A percentile compares a stretch with the other conserved stretches of the same genome.
Conservation (phyloP, 2,329 filamentous ascomycete species). For the Sodiomyces alkalinus region DNA sequence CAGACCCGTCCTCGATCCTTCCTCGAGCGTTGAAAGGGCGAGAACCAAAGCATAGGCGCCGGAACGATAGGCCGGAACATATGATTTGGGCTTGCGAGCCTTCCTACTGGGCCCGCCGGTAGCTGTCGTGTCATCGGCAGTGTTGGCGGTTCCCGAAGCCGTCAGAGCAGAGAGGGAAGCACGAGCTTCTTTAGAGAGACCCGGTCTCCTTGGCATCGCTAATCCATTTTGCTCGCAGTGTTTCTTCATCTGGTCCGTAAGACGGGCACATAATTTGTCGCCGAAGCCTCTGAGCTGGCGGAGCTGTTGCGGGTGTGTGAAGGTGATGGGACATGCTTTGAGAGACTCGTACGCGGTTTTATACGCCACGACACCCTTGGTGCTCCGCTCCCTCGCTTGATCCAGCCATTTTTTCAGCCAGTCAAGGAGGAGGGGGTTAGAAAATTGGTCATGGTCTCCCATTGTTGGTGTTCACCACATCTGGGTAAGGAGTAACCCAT, state of each 20-base stretch:
- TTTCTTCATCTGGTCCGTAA: constrained; percentile 44
- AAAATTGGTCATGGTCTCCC: constrained; percentile 28
- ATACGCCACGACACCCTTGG: constrained; percentile 57
- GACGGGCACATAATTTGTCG: constrained; percentile 51
- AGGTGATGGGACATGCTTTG: constrained; percentile 55
- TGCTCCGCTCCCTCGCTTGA: constrained; percentile 49
- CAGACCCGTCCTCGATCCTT: constrained; percentile 39
- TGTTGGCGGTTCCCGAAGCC: not conserved
- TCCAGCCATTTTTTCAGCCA: constrained; percentile 73
- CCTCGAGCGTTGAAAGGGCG: constrained; percentile 44
- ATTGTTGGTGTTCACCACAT: constrained; percentile 10
- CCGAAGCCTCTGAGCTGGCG: constrained; percentile 62
- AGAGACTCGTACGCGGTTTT: constrained; percentile 64
- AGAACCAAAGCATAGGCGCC: constrained; percentile 60
- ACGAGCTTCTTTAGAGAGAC: constrained; percentile 16
- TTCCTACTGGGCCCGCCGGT: constrained; percentile 39
- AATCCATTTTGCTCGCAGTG: constrained; percentile 53
- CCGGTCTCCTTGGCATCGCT: constrained; percentile 47
- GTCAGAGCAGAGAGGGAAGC: too few relatives aligned
- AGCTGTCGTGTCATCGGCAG: constrained; percentile 16
- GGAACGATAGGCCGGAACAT: constrained; percentile 58
- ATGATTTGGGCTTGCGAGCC: constrained; percentile 43
- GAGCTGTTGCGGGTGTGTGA: constrained; percentile 59
- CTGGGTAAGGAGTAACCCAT: too few relatives aligned
- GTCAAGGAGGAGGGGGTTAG: constrained; percentile 54